Conservation (phyloP, 2,329 filamentous ascomycete genomes). For the Penicillium sp. region DNA sequence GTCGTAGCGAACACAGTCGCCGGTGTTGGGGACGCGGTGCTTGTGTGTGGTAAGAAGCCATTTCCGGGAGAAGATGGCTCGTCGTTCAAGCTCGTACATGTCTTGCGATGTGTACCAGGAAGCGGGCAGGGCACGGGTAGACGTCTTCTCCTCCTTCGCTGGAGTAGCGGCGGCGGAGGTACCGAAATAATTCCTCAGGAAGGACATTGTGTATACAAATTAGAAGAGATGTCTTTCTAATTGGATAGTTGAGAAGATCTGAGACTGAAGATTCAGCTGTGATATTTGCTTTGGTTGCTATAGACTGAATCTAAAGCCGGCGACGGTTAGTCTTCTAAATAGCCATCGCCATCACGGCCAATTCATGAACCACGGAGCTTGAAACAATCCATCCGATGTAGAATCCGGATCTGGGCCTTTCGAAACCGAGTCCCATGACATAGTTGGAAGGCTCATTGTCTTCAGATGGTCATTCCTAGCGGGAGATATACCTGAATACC, state of each 20-base stretch:
- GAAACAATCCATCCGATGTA: conserved; percentile 6
- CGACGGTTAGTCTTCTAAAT: conserved; percentile 21
- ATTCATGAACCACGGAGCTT: conserved; percentile 9
- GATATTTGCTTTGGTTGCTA: conserved; percentile 9
- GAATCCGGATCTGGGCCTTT: conserved; percentile 8
- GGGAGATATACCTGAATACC: conserved; percentile 19
- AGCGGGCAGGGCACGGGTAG: conserved; percentile 47
- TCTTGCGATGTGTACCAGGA: conserved; percentile 49
- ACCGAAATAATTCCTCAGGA: conserved; percentile 30
- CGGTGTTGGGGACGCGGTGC: conserved; percentile 48
- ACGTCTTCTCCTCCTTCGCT: conserved; percentile 25
- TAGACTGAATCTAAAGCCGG: conserved; percentile 7
- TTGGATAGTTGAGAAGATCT: neutral
- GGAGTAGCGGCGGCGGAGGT: conserved; percentile 20
- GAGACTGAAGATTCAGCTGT: conserved; percentile 3
- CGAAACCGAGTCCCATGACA: conserved; percentile 14
- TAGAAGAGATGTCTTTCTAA: neutral
- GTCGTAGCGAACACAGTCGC: conserved; percentile 56
- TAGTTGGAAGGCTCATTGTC: conserved; percentile 9
- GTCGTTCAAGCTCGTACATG: conserved; percentile 56
- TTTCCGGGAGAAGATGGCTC: conserved; percentile 58
- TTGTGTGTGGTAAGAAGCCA: conserved; percentile 43
- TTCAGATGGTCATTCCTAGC: conserved; percentile 18
- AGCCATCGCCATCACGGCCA: conserved; percentile 11
- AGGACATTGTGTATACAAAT: conserved; percentile 24